Percentiles rank a stretch among this genome's conserved stretches.
phyloP scores from a whole-genome alignment of 768 basidiomycete genomes.

The Naganishia vaughanmartiniae region DNA sequence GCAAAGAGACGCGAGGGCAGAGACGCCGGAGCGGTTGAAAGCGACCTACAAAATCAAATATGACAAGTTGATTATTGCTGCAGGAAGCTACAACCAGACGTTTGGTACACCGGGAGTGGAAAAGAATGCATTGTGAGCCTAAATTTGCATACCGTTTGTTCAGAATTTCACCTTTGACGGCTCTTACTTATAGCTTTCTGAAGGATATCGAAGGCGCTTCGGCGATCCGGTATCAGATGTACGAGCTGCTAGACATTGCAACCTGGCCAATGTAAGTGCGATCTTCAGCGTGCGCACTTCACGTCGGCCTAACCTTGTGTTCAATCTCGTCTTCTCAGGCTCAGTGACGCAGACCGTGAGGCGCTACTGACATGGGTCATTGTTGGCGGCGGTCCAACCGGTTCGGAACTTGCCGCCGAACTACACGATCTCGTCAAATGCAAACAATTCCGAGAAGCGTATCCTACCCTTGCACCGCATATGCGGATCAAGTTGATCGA shows the following conservation, averaged over 20 bases:
- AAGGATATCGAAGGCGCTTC: conserved; percentile 78
- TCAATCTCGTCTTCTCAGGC: conserved; percentile 67
- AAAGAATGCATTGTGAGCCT: conserved; percentile 30
- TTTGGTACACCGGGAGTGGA: conserved; percentile 56
- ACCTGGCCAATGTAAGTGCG: conserved; percentile 22
- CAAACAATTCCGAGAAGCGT: conserved; percentile 60
- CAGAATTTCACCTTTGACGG: neutral
- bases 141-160: neutral
- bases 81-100: conserved; percentile 78
- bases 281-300: conserved; percentile 6
- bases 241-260: conserved; percentile 61
- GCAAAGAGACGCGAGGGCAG: conserved; percentile 36
- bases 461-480: conserved; percentile 43
- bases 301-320: conserved; percentile 59
- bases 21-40: conserved; percentile 31
- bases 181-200: conserved; percentile 46
- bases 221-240: conserved; percentile 55
- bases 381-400: conserved; percentile 89
- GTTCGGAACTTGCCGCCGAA: conserved; percentile 81
- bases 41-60: conserved; percentile 56
- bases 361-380: conserved; percentile 81
- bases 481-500: conserved; percentile 74
- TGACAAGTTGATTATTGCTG: conserved; percentile 79
- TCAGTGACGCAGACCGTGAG: conserved; percentile 69
- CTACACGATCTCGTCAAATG: conserved; percentile 62